These are phyloP conservation scores for Pseudogymnoascus sp. DNA, from an alignment of 2,329 filamentous ascomycete genomes.

Conservation along the genomic window DNA sequence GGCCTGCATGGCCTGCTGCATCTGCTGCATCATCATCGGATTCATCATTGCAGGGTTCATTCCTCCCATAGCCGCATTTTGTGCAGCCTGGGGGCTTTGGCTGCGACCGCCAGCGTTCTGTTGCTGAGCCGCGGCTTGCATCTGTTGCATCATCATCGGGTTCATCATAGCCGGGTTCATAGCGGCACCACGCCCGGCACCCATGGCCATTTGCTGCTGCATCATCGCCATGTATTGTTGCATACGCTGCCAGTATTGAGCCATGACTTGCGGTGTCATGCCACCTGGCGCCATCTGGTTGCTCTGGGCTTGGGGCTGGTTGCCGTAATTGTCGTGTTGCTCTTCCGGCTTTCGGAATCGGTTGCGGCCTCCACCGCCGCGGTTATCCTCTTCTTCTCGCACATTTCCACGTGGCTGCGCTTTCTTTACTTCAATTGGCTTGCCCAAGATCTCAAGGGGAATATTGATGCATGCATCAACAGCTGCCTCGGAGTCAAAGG, in stretches of 20 bases:
- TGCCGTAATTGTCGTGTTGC: conserved; percentile 36
- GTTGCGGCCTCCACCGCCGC: conserved; percentile 47
- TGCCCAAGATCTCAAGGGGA: conserved; percentile 86
- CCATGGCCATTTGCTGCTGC: conserved; percentile 86
- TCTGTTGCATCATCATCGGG: conserved; percentile 67
- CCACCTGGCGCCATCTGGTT: conserved; percentile 42
- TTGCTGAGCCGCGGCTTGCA: conserved; percentile 51
- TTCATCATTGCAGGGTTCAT: conserved; percentile 46
- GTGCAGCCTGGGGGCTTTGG: conserved; percentile 25
- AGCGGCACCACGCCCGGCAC: conserved; percentile 50
- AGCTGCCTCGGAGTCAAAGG: conserved; percentile 90
- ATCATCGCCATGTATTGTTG: conserved; percentile 94
- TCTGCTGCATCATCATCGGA: conserved; percentile 37
- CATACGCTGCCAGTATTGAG: conserved; percentile 97
- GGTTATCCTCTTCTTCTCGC: conserved; percentile 76
- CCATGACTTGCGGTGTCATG: conserved; percentile 96
- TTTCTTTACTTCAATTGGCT: conserved; percentile 97
- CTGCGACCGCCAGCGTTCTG: conserved; percentile 25
- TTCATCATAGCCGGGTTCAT: conserved; percentile 61
- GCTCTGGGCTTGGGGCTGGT: conserved; percentile 27
- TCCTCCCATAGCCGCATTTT: conserved; percentile 24
- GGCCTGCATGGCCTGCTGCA: conserved; percentile 33
- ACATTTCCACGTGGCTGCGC: conserved; percentile 93
- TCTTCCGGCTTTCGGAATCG: conserved; percentile 49
- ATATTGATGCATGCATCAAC: conserved; percentile 84